A percentile compares a stretch with the other conserved stretches of the same genome.
phyloP scores from a whole-genome alignment of 2,329 filamentous ascomycete species.

The Truncatella angustata region DNA sequence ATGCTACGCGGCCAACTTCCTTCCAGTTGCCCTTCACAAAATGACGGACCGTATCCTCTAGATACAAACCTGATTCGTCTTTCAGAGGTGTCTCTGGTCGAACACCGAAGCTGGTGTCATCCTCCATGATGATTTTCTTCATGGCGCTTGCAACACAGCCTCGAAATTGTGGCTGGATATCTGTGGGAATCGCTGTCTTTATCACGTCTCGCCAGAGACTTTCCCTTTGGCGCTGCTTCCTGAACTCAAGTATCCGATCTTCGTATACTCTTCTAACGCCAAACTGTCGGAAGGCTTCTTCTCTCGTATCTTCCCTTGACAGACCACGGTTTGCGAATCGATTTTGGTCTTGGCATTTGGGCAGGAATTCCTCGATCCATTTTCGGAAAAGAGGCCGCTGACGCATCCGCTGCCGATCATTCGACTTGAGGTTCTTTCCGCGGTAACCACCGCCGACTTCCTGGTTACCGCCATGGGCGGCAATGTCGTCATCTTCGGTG shows the following conservation, averaged over 20 bases:
- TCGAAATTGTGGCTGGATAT: slow-evolving; percentile 6
- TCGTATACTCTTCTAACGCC: slow-evolving; percentile 43
- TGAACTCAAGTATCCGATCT: slow-evolving; percentile 38
- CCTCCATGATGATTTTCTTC: slow-evolving; percentile 48
- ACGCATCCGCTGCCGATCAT: slow-evolving; percentile 55
- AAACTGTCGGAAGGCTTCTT: slow-evolving; percentile 54
- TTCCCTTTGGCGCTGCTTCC: slow-evolving; percentile 36
- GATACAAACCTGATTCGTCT: slow-evolving; percentile 40
- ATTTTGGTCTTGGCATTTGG: slow-evolving; percentile 41
- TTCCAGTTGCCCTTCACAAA: slow-evolving; percentile 42
- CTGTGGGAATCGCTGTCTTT: slow-evolving; percentile 32
- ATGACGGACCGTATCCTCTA: slow-evolving; percentile 35
- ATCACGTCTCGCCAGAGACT: slow-evolving; percentile 46
- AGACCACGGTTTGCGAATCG: slow-evolving; percentile 26
- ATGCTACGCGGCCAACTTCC: slow-evolving; percentile 33
- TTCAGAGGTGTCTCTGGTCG: slow-evolving; percentile 23
- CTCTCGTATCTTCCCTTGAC: slow-evolving; percentile 44
- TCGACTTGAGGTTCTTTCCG: slow-evolving; percentile 41
- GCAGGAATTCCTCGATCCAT: slow-evolving; percentile 66
- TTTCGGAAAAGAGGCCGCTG: slow-evolving; percentile 54
- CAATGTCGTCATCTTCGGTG: slow-evolving; percentile 29
- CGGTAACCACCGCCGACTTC: slow-evolving; percentile 28
- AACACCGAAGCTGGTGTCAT: slow-evolving; percentile 37
- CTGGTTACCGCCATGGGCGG: slow-evolving; percentile 13
- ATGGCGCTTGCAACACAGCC: slow-evolving; percentile 30